Evolutionary conservation across 1,284 basidiomycete species (phyloP), one percentile per base, ranked within the genome.

Genomic region (Ceratobasidium papillatum): DNA sequence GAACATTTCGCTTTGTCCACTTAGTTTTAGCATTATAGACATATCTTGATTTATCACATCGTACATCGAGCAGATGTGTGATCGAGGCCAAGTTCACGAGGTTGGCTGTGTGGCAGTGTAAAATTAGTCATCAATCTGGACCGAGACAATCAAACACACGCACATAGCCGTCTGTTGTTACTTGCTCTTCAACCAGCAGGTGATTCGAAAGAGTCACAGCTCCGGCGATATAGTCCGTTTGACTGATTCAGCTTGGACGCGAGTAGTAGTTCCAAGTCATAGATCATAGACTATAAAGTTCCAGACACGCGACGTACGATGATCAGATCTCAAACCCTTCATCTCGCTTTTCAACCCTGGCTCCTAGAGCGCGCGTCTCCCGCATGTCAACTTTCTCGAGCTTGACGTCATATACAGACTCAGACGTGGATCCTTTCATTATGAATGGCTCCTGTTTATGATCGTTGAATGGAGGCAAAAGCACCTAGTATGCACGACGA

Each of bases 351-450:
- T 36, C 17, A 34, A 19, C 54, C 54, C 54, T 58, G 4, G 25
- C 54, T 8, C 54, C 25, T 32, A 32, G 27, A 32, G 30, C 54
- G 54, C 32, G 30, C 54, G 27, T 36, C 11, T 19, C 12, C 54
- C 54, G 17, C 54, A 34, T 58, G 54, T 19, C 32, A 9, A 32
- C 8, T 34, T 36, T 58, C 30, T 14, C 17, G 22, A 12, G 54
- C 54, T 58, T 58, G 54, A 58, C 54, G 54, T 58, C 54, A 58
- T 34, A 25, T 58, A 5, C 22, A 58, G 54, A 34, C 54, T 58
- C 54, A 58, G 54, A 58, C 54, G 32, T 25, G 12, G 9, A 36
- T 34, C 12, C 32, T 17, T 36, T 58, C 32, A 58, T 58, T 34
- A 58, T 58, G 54, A 58, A 32, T 5, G 32, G 1, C 14, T 25